Conservation (phyloP, 1,284 basidiomycete genomes). For the Tilletia indica region DNA sequence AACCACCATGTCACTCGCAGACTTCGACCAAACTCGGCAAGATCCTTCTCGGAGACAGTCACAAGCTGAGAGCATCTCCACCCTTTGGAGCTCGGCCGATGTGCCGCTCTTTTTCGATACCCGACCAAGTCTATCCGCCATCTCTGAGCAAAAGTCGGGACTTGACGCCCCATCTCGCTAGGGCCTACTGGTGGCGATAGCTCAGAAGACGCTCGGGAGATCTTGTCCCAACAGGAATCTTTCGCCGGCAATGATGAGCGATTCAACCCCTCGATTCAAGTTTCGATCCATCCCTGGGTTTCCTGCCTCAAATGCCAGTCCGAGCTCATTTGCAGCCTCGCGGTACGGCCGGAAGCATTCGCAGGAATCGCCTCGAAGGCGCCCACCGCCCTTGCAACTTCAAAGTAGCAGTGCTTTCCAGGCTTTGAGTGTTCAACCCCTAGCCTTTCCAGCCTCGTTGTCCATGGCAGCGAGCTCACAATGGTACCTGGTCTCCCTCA, state of each 20-base stretch:
- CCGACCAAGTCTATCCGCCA: neutral
- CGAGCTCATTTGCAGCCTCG: conserved; percentile 11
- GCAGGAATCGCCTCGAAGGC: conserved; percentile 5
- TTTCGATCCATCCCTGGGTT: neutral
- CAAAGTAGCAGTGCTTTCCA: neutral
- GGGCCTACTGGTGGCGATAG: neutral
- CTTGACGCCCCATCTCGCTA: neutral
- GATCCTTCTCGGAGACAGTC: conserved; percentile 1
- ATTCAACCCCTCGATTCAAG: conserved; percentile 13
- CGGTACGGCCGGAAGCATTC: conserved; percentile 13
- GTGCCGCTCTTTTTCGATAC: conserved; percentile 42
- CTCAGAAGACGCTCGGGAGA: neutral
- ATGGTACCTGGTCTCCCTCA: neutral
- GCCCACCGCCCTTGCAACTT: conserved; percentile 8
- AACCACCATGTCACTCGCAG: conserved; percentile 5
- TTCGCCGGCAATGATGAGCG: neutral
- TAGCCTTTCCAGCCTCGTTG: conserved; percentile 16
- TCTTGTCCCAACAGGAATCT: neutral
- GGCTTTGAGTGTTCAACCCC: neutral
- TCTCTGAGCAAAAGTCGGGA: neutral
- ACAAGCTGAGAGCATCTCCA: conserved; percentile 34
- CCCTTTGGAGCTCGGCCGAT: conserved; percentile 47
- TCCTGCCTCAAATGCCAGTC: neutral
- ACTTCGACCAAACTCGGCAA: neutral
- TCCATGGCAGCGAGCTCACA: conserved; percentile 23